Conservation (phyloP, 495 filamentous ascomycete species). For the Thermothielavioides terrestris region DNA sequence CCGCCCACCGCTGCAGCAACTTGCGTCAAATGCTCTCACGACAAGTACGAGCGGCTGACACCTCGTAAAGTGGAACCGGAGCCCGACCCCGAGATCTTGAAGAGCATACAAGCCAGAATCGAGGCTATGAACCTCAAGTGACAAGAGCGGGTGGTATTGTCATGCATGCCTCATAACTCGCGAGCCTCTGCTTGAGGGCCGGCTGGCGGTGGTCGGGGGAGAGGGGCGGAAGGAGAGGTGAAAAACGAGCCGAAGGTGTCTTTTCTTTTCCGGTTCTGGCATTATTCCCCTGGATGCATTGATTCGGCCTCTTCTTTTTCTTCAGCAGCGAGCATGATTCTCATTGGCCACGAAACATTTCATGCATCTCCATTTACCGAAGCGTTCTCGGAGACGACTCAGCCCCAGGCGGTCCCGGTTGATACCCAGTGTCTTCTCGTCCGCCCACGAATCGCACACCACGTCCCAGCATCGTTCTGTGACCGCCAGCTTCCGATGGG, state of each 20-base stretch:
- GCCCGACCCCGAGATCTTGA: constrained; percentile 56
- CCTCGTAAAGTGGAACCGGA: constrained; percentile 53
- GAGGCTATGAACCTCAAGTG: constrained; percentile 35
- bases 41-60: constrained; percentile 41
- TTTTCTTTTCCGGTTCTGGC: not conserved
- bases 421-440: not conserved
- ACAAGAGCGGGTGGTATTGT: constrained; percentile 1
- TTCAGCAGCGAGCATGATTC: constrained; percentile 8
- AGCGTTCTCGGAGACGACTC: not conserved
- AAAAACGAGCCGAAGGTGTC: not conserved
- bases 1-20: constrained; percentile 30
- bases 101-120: constrained; percentile 51
- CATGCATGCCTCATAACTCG: not conserved
- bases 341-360: constrained; percentile 3
- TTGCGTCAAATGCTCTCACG: constrained; percentile 58
- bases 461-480: too few species aligned
- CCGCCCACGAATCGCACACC: not conserved
- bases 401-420: not conserved
- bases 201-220: too few species aligned
- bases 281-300: constrained; percentile 5
- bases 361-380: not conserved
- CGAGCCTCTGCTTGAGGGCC: too few species aligned
- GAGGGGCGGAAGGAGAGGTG: not conserved
- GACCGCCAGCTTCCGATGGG: too few species aligned
- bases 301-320: not conserved